Base-by-base conservation (phyloP, 2,329 filamentous ascomycete species). In the Fusarium tupiense region DNA sequence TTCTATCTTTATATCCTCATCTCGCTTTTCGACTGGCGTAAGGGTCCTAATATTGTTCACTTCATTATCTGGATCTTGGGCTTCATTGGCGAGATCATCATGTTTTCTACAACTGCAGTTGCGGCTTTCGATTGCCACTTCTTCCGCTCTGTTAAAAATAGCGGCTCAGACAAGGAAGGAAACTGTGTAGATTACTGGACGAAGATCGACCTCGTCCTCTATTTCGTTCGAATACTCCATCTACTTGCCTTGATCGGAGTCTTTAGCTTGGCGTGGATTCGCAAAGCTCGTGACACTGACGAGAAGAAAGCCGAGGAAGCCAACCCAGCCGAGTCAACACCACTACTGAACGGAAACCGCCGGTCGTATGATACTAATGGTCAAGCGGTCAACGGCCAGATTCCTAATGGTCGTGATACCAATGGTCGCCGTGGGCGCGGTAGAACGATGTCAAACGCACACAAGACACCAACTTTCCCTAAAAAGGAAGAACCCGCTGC, bases 1-100 rank as follows among this genome's bases (percentile, higher is more conserved):
- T 91, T 96, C 73, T 96, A 97, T 85, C 88, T 93, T 57, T 91
- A 98, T 76, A 89, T 98, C 75, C 88, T 97, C 75, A 92, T 98
- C 79, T 95, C 95, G 37, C 89, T 98, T 65, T 88, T 97, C 78
- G 95, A 98, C 82, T 93, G 93, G 80, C 91, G 90, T 71, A 91
- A 94, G 40, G 93, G 93, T 19, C 96, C 96, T 1, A 95, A 92
- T 57, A 86, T 91, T 53, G 91, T 94, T 61, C 95, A 98, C 83
- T 89, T 96, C 64, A 83, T 92, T 53, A 91, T 94, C 77, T 99
- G 96, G 96, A 81, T 88, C 47, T 83, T 94, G 49, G 92, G 92
- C 33, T 81, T 94, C n/a, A 82, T 89, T 33, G 88, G 94, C 71
- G 96, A 99, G 82, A 77, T 92, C 31, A 84, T 91, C 57, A 90